Evolutionary conservation across 768 basidiomycete genomes (phyloP).

Genomic region (Scleroderma citrinum): DNA sequence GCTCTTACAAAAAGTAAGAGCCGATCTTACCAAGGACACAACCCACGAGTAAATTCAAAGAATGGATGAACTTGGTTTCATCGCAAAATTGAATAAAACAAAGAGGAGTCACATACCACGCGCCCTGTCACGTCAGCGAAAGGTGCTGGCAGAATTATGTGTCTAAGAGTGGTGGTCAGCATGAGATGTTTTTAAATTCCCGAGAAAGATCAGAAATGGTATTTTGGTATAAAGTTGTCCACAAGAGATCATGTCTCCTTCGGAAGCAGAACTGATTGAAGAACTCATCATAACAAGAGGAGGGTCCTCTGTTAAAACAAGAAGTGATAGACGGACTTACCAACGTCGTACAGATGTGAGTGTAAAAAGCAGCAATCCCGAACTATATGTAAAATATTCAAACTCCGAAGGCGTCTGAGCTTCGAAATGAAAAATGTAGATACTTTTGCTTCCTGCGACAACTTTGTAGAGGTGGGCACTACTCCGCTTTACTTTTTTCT

Average conservation of each 20-base stretch:
- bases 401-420: neutral
- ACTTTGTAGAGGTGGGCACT: constrained; percentile 29
- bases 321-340: constrained; percentile 11
- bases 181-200: neutral
- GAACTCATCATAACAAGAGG: constrained; percentile 39
- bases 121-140: neutral
- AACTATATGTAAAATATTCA: neutral
- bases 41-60: constrained; percentile 52
- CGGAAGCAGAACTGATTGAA: constrained; percentile 80
- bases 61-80: constrained; percentile 85
- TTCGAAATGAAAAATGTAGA: neutral
- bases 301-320: neutral
- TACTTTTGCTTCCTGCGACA: neutral
- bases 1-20: constrained; percentile 34
- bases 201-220: constrained; percentile 40
- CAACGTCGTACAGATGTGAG: too few relatives aligned
- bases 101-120: neutral
- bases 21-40: constrained; percentile 29
- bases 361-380: too few relatives aligned
- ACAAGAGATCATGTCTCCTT: constrained; percentile 69
- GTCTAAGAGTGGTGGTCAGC: constrained; percentile 2
- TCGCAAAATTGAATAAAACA: constrained; percentile 29
- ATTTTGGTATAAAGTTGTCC: constrained; percentile 51
- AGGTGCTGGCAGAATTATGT: too few relatives aligned
- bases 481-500: constrained; percentile 10